Evolutionary conservation across 208 protist species (phyloP), one percentile per base, ranked within the genome.

Genomic region (Leishmania aethiopica): DNA sequence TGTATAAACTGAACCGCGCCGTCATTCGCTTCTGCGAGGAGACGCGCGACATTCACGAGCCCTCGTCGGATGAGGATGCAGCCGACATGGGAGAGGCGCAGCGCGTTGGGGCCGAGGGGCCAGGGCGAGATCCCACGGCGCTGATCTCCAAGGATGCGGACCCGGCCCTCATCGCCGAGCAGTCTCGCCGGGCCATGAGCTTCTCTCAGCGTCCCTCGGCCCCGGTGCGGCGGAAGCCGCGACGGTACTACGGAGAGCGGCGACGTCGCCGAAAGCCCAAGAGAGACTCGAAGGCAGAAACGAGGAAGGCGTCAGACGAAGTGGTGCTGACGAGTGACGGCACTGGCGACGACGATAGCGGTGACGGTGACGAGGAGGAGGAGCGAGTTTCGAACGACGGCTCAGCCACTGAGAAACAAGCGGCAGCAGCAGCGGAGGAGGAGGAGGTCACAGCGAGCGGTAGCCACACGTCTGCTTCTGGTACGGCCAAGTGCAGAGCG

Each of bases 11-110:
- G 69, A 96, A 93, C 75, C 89, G 90, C 17, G 80, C 82, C 47
- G 86, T 97, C 51, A 85, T 96, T 35, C 90, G 88, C 32, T 96
- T 96, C 76, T 97, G 94, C 77, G 94, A 97, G 87, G 76, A 86
- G 60, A 85, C 95, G 72, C 88, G 85, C 62, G 78, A 96, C 80
- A 15, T 96, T 40, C 66, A 60, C 69, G 90, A 94, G 85, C 94
- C 94, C 51, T 77, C 80, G 40, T 78, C 88, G 42, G 75, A 81
- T 37, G 87, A 90, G 8, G 83, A 84, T 28, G 83, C 84, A 0
- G 83, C 82, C 25, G 75, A 40, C 3, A 25, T 19, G n/a, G 47
- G 66, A 45, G 62, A 74, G 80, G 60, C 1, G 79, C 40, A 1
- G 59, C 55, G 75, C 75, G 15, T 32, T 19, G n/a, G 32, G 57